Conservation (phyloP, 768 basidiomycete genomes). For the Tremella yokohamensis region DNA sequence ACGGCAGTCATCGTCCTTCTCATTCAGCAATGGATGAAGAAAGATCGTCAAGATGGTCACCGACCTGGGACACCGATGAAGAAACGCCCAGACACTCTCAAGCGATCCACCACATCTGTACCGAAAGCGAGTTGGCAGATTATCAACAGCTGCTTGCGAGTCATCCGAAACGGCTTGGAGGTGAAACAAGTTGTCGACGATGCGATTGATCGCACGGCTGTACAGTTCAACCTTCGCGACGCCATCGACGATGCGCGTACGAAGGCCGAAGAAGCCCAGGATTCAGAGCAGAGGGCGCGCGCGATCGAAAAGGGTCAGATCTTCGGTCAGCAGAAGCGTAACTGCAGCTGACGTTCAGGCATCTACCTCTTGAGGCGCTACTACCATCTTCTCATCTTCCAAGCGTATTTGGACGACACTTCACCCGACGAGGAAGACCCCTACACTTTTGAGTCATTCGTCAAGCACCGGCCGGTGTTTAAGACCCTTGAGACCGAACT, state of each 20-base stretch:
- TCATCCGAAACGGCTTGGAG: conserved; percentile 76
- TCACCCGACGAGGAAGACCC: conserved; percentile 61
- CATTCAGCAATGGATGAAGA: conserved; percentile 72
- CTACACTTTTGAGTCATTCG: conserved; percentile 70
- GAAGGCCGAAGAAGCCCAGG: conserved; percentile 71
- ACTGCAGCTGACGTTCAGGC: conserved; percentile 54
- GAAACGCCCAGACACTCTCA: conserved; percentile 4
- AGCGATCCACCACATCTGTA: not conserved
- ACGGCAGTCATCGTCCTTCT: conserved; percentile 83
- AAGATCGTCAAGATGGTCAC: conserved; percentile 4
- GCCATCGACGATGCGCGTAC: conserved; percentile 77
- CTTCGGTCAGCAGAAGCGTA: not conserved
- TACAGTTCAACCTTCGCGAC: conserved; percentile 79
- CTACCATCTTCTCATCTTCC: conserved; percentile 81
- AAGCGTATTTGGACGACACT: conserved; percentile 78
- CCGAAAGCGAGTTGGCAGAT: conserved; percentile 51
- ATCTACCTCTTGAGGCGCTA: conserved; percentile 78
- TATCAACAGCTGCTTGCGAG: conserved; percentile 78
- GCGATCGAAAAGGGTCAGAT: conserved; percentile 68
- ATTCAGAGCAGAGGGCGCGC: conserved; percentile 64
- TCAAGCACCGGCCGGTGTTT: conserved; percentile 84
- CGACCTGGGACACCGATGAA: conserved; percentile 11
- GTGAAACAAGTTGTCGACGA: conserved; percentile 64
- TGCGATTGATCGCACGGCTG: conserved; percentile 76
- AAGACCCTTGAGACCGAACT: conserved; percentile 93